These are phyloP conservation scores for Cornus suecica DNA, from an alignment of 148 eudicot species.

Conservation along the genomic window DNA sequence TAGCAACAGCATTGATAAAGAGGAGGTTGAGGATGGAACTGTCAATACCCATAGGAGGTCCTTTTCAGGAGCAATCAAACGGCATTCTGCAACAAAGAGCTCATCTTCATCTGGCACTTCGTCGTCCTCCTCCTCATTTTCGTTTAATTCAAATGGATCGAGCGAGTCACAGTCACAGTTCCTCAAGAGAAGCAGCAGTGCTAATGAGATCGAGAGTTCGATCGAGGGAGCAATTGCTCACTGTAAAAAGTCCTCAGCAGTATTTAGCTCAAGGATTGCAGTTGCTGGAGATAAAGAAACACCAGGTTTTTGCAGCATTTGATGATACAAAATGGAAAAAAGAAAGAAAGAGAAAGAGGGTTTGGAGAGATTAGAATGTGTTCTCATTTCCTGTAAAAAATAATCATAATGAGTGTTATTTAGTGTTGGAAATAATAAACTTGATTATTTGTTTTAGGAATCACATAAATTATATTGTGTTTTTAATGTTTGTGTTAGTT, in stretches of 20 bases:
- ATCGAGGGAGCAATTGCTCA: constrained; percentile 80
- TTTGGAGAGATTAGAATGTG: not conserved
- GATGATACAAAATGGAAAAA: not conserved
- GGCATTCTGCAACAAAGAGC: constrained; percentile 41
- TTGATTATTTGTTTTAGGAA: no score
- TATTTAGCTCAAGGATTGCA: constrained; percentile 25
- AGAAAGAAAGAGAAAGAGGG: not conserved
- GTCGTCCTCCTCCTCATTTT: constrained; percentile 46
- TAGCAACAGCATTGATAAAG: constrained; percentile 32
- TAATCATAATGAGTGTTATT: not conserved
- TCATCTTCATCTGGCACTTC: constrained; percentile 42
- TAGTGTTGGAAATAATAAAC: no score
- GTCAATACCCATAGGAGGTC: constrained; percentile 48
- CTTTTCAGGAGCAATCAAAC: constrained; percentile 58
- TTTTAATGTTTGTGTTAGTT: no score
- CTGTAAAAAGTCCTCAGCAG: constrained; percentile 70
- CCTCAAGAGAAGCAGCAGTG: constrained; percentile 54
- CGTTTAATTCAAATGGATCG: constrained; percentile 36
- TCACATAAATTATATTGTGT: no score
- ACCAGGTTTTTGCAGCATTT: constrained; percentile 26
- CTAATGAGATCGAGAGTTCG: constrained; percentile 56
- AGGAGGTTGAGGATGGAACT: constrained; percentile 18
- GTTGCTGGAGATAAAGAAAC: constrained; percentile 30
- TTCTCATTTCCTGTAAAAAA: not conserved
- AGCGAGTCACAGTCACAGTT: constrained; percentile 46